Base-by-base conservation (phyloP, 2,329 filamentous ascomycete species). In the Tothia fuscella region DNA sequence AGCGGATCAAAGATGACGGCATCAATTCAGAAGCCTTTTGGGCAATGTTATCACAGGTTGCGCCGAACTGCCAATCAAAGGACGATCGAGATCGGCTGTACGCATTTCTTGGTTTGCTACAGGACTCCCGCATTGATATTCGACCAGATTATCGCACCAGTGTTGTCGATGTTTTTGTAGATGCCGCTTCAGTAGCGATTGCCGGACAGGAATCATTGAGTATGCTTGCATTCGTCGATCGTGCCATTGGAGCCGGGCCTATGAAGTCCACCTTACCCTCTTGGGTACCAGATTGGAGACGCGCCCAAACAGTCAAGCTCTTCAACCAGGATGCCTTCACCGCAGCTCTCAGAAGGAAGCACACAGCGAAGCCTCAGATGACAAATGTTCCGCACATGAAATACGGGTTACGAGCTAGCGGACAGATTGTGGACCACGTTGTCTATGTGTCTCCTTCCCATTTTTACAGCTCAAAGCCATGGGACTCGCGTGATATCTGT, bases 211-310 rank as follows among this genome's bases (percentile, higher is more conserved):
- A 20, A 16, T 32, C 16, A 10, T 34, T 41, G 30, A 19, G 20
- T 12, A 34, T 34, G 9, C 31, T 34, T 19, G 20, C 13, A 12
- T 19, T 34, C 10, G n/a, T 34, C n/a, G 13, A 12, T 9, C 31
- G 31, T 9, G 13, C n/a, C n/a, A 19, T 12, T 9, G 13, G 31
- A 9, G 20, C 31, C 10, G 20, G 20, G 13, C n/a, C 29, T 26
- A 6, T 22, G 9, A 21, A 31, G 9, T 29, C 33, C 17, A 31
- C 29, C 19, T 16, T 41, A 5, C 39, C 39, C 5, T 41, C 39
- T 6, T 41, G 39, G 39, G 39, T 31, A 4, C 39, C 39, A 12
- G 39, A 41, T 17, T 41, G 39, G 39, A 29, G 39, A 19, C 31
- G n/a, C n/a, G n/a, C n/a, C n/a, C n/a, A n/a, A n/a, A n/a, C n/a